Conservation (phyloP, 2,329 filamentous ascomycete species). For the Sporothrix brasiliensis region DNA sequence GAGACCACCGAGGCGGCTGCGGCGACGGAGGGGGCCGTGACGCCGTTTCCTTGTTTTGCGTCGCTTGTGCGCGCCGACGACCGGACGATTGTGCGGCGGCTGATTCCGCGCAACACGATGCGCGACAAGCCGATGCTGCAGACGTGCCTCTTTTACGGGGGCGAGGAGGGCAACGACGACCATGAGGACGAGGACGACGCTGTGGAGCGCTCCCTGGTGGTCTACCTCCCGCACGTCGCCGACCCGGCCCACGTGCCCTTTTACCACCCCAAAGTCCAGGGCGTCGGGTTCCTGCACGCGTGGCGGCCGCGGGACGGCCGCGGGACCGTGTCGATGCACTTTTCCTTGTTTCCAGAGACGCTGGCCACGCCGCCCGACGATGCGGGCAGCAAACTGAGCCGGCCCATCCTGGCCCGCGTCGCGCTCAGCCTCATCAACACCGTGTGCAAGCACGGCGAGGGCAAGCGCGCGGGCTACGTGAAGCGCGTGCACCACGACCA, state of each 20-base stretch:
- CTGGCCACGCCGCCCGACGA: background rate
- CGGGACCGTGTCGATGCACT: conserved; percentile 63
- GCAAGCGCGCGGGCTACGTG: conserved; percentile 66
- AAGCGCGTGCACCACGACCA: conserved; percentile 85
- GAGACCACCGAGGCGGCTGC: conserved; percentile 45
- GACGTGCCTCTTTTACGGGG: conserved; percentile 73
- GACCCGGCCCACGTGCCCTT: conserved; percentile 70
- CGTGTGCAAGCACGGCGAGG: conserved; percentile 73
- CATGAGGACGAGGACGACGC: background rate
- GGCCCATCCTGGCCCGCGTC: conserved; percentile 59
- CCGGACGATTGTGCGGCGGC: conserved; percentile 70
- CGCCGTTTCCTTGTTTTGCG: conserved; percentile 34
- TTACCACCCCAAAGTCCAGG: conserved; percentile 79
- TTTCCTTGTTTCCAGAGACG: conserved; percentile 41
- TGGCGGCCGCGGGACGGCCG: conserved; percentile 50
- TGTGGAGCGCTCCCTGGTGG: conserved; percentile 57
- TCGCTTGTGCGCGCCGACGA: conserved; percentile 46
- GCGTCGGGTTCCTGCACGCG: conserved; percentile 75
- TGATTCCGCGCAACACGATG: conserved; percentile 80
- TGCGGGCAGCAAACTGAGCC: conserved; percentile 45
- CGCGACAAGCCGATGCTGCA: conserved; percentile 77
- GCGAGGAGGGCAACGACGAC: conserved; percentile 20
- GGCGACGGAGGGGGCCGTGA: background rate
- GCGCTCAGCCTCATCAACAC: conserved; percentile 69
- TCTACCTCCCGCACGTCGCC: conserved; percentile 76